These are phyloP conservation scores for Dunaliella primolecta DNA, from an alignment of 139 green algal species.

Conservation along the genomic window DNA sequence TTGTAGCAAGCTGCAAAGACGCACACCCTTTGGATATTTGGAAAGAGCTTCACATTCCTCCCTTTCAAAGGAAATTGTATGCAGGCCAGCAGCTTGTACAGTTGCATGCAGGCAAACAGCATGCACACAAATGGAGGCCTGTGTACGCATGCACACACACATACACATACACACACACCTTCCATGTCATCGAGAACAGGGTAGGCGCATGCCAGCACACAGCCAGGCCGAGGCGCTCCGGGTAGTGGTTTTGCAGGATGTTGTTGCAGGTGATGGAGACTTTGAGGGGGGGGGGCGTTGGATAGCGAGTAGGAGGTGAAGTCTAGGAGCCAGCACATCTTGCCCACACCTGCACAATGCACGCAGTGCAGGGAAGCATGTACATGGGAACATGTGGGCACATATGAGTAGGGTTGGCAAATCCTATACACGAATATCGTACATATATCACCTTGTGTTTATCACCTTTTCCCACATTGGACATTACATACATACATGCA, in stretches of 20 bases:
- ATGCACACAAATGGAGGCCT: too few species aligned
- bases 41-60: too few species aligned
- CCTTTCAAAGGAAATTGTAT: too few species aligned
- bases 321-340: conserved; percentile 78
- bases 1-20: too few species aligned
- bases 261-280: conserved; percentile 35
- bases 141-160: background rate
- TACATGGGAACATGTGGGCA: background rate
- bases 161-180: conserved; percentile 35
- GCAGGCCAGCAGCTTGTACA: too few species aligned
- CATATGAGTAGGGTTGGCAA: too few species aligned
- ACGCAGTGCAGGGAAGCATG: too few species aligned
- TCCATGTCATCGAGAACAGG: conserved; percentile 77
- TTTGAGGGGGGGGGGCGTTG: conserved; percentile 67
- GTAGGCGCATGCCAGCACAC: conserved; percentile 69
- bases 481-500: conserved; percentile 11
- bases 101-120: too few species aligned
- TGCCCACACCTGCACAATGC: conserved; percentile 57
- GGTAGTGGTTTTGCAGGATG: conserved; percentile 77
- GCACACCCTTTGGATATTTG: too few species aligned
- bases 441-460: too few species aligned
- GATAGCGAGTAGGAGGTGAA: conserved; percentile 64
- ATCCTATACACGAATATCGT: too few species aligned
- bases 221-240: conserved; percentile 73
- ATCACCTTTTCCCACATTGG: background rate